Evolutionary conservation across 169 alveolate genomes (phyloP).

Genomic region (Plasmodium cynomolgi): DNA sequence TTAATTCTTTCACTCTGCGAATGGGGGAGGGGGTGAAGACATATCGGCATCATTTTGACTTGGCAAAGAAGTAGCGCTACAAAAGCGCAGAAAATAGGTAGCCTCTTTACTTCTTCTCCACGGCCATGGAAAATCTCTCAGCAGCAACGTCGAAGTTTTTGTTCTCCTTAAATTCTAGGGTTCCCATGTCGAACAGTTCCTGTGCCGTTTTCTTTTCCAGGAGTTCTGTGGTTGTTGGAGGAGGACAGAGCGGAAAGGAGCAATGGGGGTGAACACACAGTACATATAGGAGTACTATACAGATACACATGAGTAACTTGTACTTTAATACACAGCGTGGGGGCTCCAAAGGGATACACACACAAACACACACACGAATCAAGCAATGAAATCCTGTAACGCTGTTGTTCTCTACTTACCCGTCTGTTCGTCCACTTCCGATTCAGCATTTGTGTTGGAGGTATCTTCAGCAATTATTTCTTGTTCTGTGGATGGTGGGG

Average conservation of each 20-base stretch:
- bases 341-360: background rate
- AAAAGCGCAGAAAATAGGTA: background rate
- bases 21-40: background rate
- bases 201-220: conserved; percentile 62
- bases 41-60: background rate
- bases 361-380: background rate
- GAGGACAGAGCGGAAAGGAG: background rate
- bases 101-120: conserved; percentile 46
- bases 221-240: conserved; percentile 11
- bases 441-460: conserved; percentile 49
- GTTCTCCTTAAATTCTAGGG: conserved; percentile 61
- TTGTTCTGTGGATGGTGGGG: conserved; percentile 11
- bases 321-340: background rate
- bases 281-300: background rate
- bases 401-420: background rate
- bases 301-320: background rate
- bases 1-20: conserved; percentile 46
- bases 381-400: background rate
- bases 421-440: conserved; percentile 64
- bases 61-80: background rate
- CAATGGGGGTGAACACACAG: background rate
- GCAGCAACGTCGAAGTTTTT: conserved; percentile 66
- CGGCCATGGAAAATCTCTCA: conserved; percentile 71
- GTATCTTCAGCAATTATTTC: conserved; percentile 43
- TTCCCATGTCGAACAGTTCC: conserved; percentile 72